A percentile compares a stretch with the other conserved stretches of the same genome.
Evolutionary conservation across 495 filamentous ascomycete species (phyloP).

Genomic region (Neohortaea acidophila): DNA sequence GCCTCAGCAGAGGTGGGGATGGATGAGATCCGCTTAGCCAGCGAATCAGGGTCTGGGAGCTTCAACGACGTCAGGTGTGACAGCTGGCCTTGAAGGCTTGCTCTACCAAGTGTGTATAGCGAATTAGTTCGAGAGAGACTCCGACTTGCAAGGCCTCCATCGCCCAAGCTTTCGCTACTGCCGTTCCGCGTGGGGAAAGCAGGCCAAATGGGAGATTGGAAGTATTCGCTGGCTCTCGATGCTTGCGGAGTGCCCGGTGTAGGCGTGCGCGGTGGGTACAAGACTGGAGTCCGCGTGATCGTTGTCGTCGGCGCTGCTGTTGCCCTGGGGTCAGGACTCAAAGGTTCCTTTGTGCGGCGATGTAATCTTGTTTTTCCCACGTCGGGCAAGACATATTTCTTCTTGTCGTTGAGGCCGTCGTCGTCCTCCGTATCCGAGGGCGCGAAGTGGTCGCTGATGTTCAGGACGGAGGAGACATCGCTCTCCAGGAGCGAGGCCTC

Average conservation of each 20-base stretch:
- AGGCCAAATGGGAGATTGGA: slow-evolving; percentile 22
- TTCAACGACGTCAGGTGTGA: slow-evolving; percentile 72
- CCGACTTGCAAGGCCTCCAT: slow-evolving; percentile 38
- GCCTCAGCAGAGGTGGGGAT: slow-evolving; percentile 70
- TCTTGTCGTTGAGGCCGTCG: slow-evolving; percentile 37
- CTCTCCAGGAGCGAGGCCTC: slow-evolving; percentile 22
- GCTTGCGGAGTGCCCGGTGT: slow-evolving; percentile 8
- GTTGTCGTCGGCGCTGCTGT: neutral
- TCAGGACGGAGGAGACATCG: slow-evolving; percentile 26
- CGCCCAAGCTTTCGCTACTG: slow-evolving; percentile 26
- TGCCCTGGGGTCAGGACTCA: slow-evolving; percentile 26
- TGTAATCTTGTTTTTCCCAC: slow-evolving; percentile 43
- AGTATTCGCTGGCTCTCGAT: slow-evolving; percentile 19
- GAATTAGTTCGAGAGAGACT: slow-evolving; percentile 49
- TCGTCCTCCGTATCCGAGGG: slow-evolving; percentile 28
- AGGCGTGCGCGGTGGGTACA: neutral
- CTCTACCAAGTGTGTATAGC: slow-evolving; percentile 75
- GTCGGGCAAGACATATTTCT: slow-evolving; percentile 51
- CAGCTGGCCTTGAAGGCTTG: slow-evolving; percentile 80
- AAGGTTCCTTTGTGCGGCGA: slow-evolving; percentile 38
- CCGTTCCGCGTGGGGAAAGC: slow-evolving; percentile 21
- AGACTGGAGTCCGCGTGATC: no score
- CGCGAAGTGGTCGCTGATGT: slow-evolving; percentile 23
- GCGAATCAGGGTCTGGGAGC: slow-evolving; percentile 63
- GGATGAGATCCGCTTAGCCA: slow-evolving; percentile 65